Conservation (phyloP, 1,284 basidiomycete genomes). For the Apiotrichum gamsii region DNA sequence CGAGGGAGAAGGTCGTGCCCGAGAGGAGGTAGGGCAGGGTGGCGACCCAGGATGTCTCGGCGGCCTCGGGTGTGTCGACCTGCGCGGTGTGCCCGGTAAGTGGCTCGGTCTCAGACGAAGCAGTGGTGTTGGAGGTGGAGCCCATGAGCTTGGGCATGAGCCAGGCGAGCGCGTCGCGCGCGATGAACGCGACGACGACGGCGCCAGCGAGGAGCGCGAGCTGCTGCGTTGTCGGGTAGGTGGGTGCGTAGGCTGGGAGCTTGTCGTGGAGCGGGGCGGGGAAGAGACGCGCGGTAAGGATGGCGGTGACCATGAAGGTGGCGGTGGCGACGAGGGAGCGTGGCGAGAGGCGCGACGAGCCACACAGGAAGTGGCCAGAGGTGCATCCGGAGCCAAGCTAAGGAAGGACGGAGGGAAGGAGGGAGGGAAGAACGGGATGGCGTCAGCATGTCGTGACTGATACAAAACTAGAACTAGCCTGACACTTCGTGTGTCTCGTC, state of each 20-base stretch:
- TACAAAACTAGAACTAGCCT: too few species aligned
- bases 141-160: background rate
- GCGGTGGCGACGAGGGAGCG: conserved; percentile 54
- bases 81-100: background rate
- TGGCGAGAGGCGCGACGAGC: conserved; percentile 57
- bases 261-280: conserved; percentile 21
- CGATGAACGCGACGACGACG: conserved; percentile 34
- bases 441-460: too few species aligned
- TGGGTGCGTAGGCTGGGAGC: conserved; percentile 9
- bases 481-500: background rate
- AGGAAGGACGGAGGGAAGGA: too few species aligned
- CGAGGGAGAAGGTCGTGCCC: conserved; percentile 55
- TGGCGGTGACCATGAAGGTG: conserved; percentile 55
- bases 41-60: background rate
- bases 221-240: conserved; percentile 25
- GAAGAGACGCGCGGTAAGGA: conserved; percentile 48
- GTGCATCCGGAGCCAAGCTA: conserved; percentile 15
- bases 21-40: conserved; percentile 48
- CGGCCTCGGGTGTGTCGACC: background rate
- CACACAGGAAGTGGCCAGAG: conserved; percentile 62
- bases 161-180: background rate
- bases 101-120: background rate
- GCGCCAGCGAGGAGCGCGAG: conserved; percentile 51
- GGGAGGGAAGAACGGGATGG: too few species aligned
- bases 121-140: background rate